A percentile compares a stretch with the other conserved stretches of the same genome.
These are phyloP conservation scores for Lentinula aciculospora DNA, from an alignment of 768 basidiomycete species.

Conservation along the genomic window DNA sequence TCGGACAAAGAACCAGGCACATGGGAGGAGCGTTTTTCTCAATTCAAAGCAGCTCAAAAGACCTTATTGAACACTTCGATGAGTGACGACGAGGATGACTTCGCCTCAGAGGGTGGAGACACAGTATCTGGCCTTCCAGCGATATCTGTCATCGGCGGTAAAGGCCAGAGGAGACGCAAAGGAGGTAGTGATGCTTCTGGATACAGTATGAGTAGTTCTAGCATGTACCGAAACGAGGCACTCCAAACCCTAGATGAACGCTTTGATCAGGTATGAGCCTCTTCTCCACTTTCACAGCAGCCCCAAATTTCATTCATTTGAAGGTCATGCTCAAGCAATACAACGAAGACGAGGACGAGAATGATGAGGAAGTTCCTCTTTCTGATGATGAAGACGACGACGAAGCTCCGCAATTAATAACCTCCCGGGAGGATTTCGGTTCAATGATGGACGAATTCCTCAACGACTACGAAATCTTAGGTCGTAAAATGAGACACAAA, in stretches of 20 bases:
- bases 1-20: conserved; percentile 30
- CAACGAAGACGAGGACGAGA: conserved; percentile 38
- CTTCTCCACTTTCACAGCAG: background rate
- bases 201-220: conserved; percentile 96
- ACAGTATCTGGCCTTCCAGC: conserved; percentile 70
- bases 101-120: conserved; percentile 67
- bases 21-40: conserved; percentile 80
- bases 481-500: conserved; percentile 77
- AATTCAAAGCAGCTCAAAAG: conserved; percentile 60
- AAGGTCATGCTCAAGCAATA: conserved; percentile 82
- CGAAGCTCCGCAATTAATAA: conserved; percentile 68
- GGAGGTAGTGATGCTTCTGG: conserved; percentile 84
- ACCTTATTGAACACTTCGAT: conserved; percentile 18
- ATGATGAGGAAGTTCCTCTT: conserved; percentile 36
- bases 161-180: conserved; percentile 62
- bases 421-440: conserved; percentile 84
- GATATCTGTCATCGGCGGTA: conserved; percentile 77
- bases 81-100: conserved; percentile 49
- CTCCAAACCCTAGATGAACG: conserved; percentile 85
- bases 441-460: conserved; percentile 92
- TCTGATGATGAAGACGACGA: conserved; percentile 38
- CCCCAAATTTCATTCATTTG: background rate
- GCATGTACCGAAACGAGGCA: conserved; percentile 90
- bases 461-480: conserved; percentile 84
- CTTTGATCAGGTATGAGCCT: conserved; percentile 78